A percentile compares a stretch with the other conserved stretches of the same genome.
phyloP scores from a whole-genome alignment of 345 rosid genomes.

The Brassica juncea region DNA sequence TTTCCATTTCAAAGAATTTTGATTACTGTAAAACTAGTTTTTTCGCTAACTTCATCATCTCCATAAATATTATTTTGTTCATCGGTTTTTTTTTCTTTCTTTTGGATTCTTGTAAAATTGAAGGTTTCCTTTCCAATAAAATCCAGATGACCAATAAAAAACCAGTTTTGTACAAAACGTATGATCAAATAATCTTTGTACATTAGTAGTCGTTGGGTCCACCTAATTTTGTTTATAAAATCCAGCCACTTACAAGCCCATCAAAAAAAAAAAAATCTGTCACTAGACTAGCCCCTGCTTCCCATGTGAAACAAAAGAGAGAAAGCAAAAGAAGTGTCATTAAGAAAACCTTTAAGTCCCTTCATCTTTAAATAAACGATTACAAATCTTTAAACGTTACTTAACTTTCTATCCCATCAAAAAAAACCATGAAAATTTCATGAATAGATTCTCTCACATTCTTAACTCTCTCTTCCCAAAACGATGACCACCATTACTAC shows the following conservation, averaged over 20 bases:
- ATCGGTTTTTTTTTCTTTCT: too few relatives aligned
- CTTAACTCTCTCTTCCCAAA: slow-evolving; percentile 2
- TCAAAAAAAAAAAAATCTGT: background rate
- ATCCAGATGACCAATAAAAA: background rate
- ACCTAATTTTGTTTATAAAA: background rate
- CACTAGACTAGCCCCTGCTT: slow-evolving; percentile 21
- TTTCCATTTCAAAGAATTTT: background rate
- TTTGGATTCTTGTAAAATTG: too few relatives aligned
- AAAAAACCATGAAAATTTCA: slow-evolving; percentile 1
- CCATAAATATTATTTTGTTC: too few relatives aligned
- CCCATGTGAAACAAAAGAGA: slow-evolving; percentile 32
- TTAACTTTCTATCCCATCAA: background rate
- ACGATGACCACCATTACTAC: slow-evolving; percentile 6
- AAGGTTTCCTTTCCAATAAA: background rate
- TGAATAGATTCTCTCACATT: background rate
- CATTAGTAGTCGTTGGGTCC: background rate
- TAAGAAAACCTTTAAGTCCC: background rate
- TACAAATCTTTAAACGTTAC: slow-evolving; percentile 20
- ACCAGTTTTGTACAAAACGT: background rate
- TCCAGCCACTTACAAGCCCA: background rate
- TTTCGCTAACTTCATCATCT: background rate
- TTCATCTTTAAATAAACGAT: slow-evolving; percentile 21
- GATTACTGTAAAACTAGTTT: background rate
- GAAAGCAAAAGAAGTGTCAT: slow-evolving; percentile 15
- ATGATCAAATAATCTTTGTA: background rate